Base-by-base conservation (phyloP, 495 filamentous ascomycete species). In the Daldinia bambusicola region DNA sequence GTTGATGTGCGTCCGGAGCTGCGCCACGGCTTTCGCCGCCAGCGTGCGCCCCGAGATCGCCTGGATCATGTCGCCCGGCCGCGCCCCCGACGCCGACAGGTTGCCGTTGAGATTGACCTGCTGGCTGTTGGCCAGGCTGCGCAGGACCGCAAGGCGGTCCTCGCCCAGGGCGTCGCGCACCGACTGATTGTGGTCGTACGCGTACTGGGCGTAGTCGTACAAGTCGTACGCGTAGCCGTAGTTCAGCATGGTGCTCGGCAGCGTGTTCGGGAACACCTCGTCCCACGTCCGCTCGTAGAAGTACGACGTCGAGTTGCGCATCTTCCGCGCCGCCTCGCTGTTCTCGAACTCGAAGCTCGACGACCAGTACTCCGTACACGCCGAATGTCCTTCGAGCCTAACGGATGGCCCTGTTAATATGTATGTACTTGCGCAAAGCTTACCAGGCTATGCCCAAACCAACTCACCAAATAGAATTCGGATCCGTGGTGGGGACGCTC, bases 161-260 rank as follows among this genome's bases (percentile, higher is more conserved):
- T 8, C 40, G 13, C 61, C 67, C 2, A 83, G 73, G 20, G 51
- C 22, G 0, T 57, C 26, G 6, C 41, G 67, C 6, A 74, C 75
- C 1, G 67, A 61, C n/a, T 66, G 65, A 69, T 79, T 69, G 62
- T 84, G 81, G 51, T 61, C 71, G 64, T 78, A 80, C 38, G 74
- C 75, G 57, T 80, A 84, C 5, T 38, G 43, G n/a, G 80, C 81
- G 61, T 79, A 82, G 52, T 83, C 80, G 70, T 83, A 84, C 14
- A 83, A 43, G n/a, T 77, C 66, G 55, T 80, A 82, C 2, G 82
- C 82, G 34, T 83, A 76, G 36, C 73, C 72, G 63, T 78, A 83
- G 64, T 77, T 80, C 26, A 77, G 66, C 66, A 75, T 59, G 9
- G 68, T 55, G 0, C 14, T 50, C 2, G 75, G 48, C n/a, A 81